phyloP scores from a whole-genome alignment of 495 filamentous ascomycete species.

The Articulospora tetracladia region DNA sequence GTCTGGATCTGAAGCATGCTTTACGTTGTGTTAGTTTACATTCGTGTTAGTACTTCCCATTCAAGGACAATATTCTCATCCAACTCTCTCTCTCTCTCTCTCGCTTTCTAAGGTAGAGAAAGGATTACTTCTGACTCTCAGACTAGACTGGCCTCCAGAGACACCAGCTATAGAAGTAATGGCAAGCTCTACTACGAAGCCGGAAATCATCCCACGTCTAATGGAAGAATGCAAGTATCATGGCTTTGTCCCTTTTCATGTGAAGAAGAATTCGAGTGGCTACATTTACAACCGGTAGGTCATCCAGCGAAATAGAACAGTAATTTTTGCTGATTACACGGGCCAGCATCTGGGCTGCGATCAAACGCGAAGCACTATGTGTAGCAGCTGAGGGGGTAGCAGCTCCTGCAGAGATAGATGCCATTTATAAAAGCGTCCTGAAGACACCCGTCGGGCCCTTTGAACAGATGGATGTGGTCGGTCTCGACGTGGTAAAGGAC shows the following conservation, averaged over 20 bases:
- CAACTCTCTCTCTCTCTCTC: too few relatives aligned
- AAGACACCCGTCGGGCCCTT: constrained; percentile 35
- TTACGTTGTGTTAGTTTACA: constrained; percentile 31
- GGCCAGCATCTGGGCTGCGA: constrained; percentile 38
- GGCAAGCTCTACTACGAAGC: constrained; percentile 31
- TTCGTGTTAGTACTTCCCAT: constrained; percentile 29
- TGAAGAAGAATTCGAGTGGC: constrained; percentile 31
- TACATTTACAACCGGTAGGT: constrained; percentile 39
- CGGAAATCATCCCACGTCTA: constrained; percentile 25
- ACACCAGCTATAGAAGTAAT: constrained; percentile 39
- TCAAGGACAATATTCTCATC: background rate
- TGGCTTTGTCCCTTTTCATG: constrained; percentile 37
- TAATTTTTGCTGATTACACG: background rate
- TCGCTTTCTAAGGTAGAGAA: too few relatives aligned
- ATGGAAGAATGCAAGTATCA: constrained; percentile 28
- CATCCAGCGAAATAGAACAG: background rate
- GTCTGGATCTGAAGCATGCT: constrained; percentile 24
- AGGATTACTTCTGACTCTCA: background rate
- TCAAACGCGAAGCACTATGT: constrained; percentile 36
- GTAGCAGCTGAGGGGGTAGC: constrained; percentile 32
- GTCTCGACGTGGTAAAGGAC: constrained; percentile 35
- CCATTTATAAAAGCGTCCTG: constrained; percentile 36
- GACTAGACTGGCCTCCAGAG: constrained; percentile 38
- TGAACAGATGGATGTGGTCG: constrained; percentile 40
- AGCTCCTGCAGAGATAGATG: constrained; percentile 33